Evolutionary conservation across 371 early-diverging fungal genomes (phyloP).

Genomic region (Zancudomyces culisetae): DNA sequence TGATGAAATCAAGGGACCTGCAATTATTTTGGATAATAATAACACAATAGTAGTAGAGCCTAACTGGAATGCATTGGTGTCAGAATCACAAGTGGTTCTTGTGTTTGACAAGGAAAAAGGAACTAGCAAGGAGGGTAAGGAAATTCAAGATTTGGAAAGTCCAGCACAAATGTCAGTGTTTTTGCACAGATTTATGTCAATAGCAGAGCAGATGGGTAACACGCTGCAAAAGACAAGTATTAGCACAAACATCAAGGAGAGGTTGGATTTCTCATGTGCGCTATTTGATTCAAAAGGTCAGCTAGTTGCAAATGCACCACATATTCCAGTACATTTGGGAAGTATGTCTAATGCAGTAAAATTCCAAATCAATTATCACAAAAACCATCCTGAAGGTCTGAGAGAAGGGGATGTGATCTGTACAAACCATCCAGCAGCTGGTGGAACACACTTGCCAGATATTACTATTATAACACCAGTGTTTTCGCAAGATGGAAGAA

Average conservation of each 20-base stretch:
- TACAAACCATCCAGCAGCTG: conserved; percentile 91
- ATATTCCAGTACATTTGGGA: conserved; percentile 90
- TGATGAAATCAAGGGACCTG: conserved; percentile 55
- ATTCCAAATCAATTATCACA: conserved; percentile 59
- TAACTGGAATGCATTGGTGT: conserved; percentile 48
- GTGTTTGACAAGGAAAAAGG: neutral
- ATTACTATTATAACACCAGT: conserved; percentile 94
- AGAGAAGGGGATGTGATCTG: conserved; percentile 79
- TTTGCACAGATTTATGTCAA: conserved; percentile 90
- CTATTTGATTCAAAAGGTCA: conserved; percentile 87
- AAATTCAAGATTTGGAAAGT: neutral
- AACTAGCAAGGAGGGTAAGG: neutral
- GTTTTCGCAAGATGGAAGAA: conserved; percentile 23
- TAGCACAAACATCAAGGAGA: conserved; percentile 92
- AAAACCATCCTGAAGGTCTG: conserved; percentile 19
- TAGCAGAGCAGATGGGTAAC: conserved; percentile 95
- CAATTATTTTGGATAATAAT: conserved; percentile 70
- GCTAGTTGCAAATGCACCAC: conserved; percentile 80
- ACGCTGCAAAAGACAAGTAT: conserved; percentile 86
- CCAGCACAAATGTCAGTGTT: conserved; percentile 66
- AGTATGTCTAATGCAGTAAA: conserved; percentile 82
- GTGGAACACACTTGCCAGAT: conserved; percentile 89
- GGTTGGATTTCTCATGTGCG: conserved; percentile 90
- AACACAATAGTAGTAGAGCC: conserved; percentile 78
- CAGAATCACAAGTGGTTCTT: conserved; percentile 58